Percentiles rank a stretch among this genome's conserved stretches.
Evolutionary conservation across 2,329 filamentous ascomycete genomes (phyloP).

Genomic region (Cladophialophora chaetospira): DNA sequence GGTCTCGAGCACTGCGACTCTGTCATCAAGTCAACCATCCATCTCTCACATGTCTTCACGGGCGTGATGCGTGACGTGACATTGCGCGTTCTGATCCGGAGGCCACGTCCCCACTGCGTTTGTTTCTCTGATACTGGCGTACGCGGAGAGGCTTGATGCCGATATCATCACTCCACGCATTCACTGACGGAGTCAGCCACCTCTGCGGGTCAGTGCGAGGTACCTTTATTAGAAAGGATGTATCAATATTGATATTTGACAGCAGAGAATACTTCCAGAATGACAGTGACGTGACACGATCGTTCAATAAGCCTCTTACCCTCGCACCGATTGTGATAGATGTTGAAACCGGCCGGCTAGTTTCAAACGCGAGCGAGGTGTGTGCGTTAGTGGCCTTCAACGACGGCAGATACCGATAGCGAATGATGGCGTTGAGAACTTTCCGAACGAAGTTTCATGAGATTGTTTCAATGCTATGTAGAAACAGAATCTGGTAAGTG

Average conservation of each 20-base stretch:
- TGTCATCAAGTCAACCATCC: not conserved
- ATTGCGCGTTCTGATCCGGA: too few species aligned
- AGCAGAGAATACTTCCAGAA: too few species aligned
- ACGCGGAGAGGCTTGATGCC: not conserved
- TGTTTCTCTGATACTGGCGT: not conserved
- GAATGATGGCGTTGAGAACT: not conserved
- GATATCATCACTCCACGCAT: slow-evolving; percentile 6
- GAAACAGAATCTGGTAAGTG: slow-evolving; percentile 5
- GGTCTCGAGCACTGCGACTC: not conserved
- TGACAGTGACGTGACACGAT: not conserved
- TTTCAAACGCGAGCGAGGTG: not conserved
- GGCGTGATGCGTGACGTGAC: too few species aligned
- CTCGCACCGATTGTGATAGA: not conserved
- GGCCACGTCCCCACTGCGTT: too few species aligned
- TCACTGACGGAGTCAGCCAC: not conserved
- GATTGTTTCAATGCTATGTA: slow-evolving; percentile 1
- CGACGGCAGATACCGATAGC: not conserved
- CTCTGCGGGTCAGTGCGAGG: not conserved
- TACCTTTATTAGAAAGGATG: slow-evolving; percentile 15
- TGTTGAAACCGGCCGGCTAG: not conserved
- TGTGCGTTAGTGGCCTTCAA: not conserved
- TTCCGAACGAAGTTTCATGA: not conserved
- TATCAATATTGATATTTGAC: too few species aligned
- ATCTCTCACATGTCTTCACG: not conserved
- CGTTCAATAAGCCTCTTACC: not conserved